These are phyloP conservation scores for Macrolepiota fuliginosa DNA, from an alignment of 768 basidiomycete species.

Conservation along the genomic window DNA sequence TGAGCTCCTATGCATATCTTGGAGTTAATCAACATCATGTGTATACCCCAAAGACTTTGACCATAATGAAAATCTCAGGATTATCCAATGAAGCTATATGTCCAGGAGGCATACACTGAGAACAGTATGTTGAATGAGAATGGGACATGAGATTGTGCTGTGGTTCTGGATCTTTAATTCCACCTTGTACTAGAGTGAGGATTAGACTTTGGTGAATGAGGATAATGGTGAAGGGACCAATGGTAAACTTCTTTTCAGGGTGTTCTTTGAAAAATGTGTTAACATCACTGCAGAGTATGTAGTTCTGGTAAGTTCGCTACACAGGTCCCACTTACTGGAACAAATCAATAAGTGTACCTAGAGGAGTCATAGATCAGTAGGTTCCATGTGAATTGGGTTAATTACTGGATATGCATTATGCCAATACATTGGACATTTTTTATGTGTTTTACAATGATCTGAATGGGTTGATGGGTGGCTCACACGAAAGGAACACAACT, in stretches of 20 bases:
- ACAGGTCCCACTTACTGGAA: slow-evolving; percentile 68
- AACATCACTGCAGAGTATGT: slow-evolving; percentile 50
- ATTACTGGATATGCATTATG: slow-evolving; percentile 61
- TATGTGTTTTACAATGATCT: slow-evolving; percentile 62
- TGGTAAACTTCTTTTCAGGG: slow-evolving; percentile 44
- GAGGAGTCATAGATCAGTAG: not conserved
- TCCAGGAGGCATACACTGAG: slow-evolving; percentile 63
- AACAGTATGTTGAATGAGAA: slow-evolving; percentile 66
- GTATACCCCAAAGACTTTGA: slow-evolving; percentile 79
- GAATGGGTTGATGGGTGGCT: slow-evolving; percentile 76
- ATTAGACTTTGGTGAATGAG: not conserved
- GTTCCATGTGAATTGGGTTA: slow-evolving; percentile 3
- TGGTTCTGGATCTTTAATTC: slow-evolving; percentile 77
- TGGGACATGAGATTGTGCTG: slow-evolving; percentile 57
- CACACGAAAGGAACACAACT: slow-evolving; percentile 84
- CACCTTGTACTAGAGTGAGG: slow-evolving; percentile 70
- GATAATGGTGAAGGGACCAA: slow-evolving; percentile 22
- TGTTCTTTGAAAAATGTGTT: slow-evolving; percentile 48
- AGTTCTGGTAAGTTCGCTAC: slow-evolving; percentile 72
- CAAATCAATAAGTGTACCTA: slow-evolving; percentile 70
- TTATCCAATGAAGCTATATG: slow-evolving; percentile 67
- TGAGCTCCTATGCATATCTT: not conserved
- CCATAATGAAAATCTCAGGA: slow-evolving; percentile 71
- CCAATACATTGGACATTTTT: slow-evolving; percentile 62
- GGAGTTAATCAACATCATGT: slow-evolving; percentile 11